Percentiles rank a stretch among this genome's conserved stretches.
Evolutionary conservation across 2,329 filamentous ascomycete genomes (phyloP).

Genomic region (Nectriaceae sp.): DNA sequence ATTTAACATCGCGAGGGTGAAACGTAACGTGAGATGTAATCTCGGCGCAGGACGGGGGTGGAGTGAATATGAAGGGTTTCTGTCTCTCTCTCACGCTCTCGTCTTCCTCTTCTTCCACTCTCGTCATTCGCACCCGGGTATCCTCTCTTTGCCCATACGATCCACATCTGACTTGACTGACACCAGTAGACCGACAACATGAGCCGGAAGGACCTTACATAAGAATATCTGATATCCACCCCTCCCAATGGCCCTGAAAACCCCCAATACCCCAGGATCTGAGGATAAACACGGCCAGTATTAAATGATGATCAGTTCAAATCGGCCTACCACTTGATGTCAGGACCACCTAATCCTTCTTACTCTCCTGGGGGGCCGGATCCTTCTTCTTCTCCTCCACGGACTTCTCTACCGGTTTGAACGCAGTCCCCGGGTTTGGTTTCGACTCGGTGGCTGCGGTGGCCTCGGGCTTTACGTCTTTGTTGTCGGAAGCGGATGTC

Average conservation of each 20-base stretch:
- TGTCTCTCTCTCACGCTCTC: slow-evolving; percentile 23
- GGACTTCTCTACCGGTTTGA: slow-evolving; percentile 24
- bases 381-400: slow-evolving; percentile 28
- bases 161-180: slow-evolving; percentile 21
- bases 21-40: background rate
- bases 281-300: slow-evolving; percentile 20
- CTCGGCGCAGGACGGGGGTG: slow-evolving; percentile 1
- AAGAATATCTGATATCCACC: slow-evolving; percentile 28
- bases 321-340: slow-evolving; percentile 16
- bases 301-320: slow-evolving; percentile 18
- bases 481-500: slow-evolving; percentile 26
- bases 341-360: slow-evolving; percentile 40
- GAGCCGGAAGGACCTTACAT: slow-evolving; percentile 29
- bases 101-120: slow-evolving; percentile 15
- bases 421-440: slow-evolving; percentile 18
- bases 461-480: slow-evolving; percentile 11
- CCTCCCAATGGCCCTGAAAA: slow-evolving; percentile 13
- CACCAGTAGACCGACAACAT: slow-evolving; percentile 29
- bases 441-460: slow-evolving; percentile 27
- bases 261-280: slow-evolving; percentile 11
- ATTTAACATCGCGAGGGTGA: background rate
- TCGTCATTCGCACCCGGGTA: slow-evolving; percentile 6
- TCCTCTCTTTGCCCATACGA: slow-evolving; percentile 9
- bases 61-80: slow-evolving; percentile 28
- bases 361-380: slow-evolving; percentile 29